phyloP scores from a whole-genome alignment of 208 protist species.

The Crithidia thermophila region DNA sequence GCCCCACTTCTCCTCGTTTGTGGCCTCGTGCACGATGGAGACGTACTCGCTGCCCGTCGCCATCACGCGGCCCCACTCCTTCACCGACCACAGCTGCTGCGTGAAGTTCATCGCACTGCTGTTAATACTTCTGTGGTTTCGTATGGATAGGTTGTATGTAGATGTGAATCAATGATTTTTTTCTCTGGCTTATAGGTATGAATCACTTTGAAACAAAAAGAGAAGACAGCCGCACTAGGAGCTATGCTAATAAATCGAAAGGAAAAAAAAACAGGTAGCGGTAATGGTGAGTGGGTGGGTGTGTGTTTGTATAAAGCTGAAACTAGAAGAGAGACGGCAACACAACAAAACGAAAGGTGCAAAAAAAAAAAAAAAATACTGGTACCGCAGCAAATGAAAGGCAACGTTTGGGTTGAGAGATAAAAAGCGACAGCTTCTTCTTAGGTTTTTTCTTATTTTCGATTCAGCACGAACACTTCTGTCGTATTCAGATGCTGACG shows the following conservation, averaged over 20 bases:
- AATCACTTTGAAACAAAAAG: too few relatives aligned
- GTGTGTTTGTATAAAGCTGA: conserved; percentile 3
- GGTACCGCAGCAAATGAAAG: neutral
- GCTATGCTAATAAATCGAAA: too few relatives aligned
- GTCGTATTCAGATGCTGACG: too few relatives aligned
- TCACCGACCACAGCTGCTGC: conserved; percentile 65
- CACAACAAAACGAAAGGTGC: neutral
- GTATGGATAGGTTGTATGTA: too few relatives aligned
- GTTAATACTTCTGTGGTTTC: too few relatives aligned
- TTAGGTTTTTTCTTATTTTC: too few relatives aligned
- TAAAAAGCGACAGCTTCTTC: neutral
- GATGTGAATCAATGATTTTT: too few relatives aligned
- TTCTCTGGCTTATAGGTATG: too few relatives aligned
- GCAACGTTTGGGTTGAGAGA: neutral
- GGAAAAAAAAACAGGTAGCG: too few relatives aligned
- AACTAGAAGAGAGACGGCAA: too few relatives aligned
- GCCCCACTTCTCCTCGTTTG: conserved; percentile 91
- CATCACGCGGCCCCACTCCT: conserved; percentile 87
- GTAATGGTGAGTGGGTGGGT: neutral
- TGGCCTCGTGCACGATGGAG: conserved; percentile 74
- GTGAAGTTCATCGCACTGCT: conserved; percentile 74
- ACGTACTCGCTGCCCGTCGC: conserved; percentile 72
- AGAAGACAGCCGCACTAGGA: too few relatives aligned
- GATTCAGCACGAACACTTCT: too few relatives aligned
- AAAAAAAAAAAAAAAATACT: neutral